Conservation (phyloP, 306 rosid species). For the Canavalia ensiformis region DNA sequence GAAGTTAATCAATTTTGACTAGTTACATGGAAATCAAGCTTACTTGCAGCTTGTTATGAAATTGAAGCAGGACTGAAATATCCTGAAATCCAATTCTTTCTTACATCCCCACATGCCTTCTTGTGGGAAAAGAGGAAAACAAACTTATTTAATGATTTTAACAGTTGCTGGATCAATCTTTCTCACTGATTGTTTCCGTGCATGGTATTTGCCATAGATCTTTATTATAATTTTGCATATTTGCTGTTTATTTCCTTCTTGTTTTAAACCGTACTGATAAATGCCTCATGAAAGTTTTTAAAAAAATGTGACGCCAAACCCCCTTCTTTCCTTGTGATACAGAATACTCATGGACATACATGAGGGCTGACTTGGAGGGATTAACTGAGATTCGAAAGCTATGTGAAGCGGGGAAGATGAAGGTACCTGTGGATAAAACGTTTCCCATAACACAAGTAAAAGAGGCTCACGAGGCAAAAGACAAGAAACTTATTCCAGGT, state of each 20-base stretch:
- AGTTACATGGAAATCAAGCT: conserved; percentile 6
- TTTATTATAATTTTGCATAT: conserved; percentile 14
- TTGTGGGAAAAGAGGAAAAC: background rate
- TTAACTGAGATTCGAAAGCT: conserved; percentile 76
- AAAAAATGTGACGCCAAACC: conserved; percentile 18
- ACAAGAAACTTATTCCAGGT: conserved; percentile 74
- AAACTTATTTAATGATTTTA: conserved; percentile 2
- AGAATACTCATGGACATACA: conserved; percentile 90
- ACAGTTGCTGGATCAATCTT: background rate
- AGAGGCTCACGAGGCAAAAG: conserved; percentile 93
- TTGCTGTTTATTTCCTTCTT: conserved; percentile 11
- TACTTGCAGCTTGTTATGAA: background rate
- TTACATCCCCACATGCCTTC: background rate
- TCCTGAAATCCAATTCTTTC: conserved; percentile 2
- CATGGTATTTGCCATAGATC: background rate
- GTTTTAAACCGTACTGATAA: conserved; percentile 10
- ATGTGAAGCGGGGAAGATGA: conserved; percentile 83
- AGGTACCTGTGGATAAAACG: conserved; percentile 85
- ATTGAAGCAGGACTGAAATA: conserved; percentile 8
- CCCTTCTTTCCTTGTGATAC: conserved; percentile 46
- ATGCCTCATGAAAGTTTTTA: background rate
- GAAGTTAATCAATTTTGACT: background rate
- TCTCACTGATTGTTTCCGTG: conserved; percentile 2
- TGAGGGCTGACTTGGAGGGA: conserved; percentile 95
- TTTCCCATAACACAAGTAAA: conserved; percentile 82